phyloP scores from a whole-genome alignment of 1,284 basidiomycete species.

The Kwoniella shivajii region DNA sequence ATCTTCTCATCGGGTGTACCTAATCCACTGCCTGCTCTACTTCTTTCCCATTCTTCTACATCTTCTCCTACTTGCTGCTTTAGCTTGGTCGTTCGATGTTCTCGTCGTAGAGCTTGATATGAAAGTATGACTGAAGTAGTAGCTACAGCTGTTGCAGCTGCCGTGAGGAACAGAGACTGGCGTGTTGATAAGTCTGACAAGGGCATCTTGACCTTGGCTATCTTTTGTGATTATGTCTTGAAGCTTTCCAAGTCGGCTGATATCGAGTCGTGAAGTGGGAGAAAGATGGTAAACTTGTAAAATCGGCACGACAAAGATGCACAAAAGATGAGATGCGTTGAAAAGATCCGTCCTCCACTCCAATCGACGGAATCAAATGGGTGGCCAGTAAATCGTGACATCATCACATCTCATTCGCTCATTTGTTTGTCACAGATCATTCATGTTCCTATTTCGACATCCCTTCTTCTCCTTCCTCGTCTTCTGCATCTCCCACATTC shows the following conservation, averaged over 20 bases:
- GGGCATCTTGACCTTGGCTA: constrained; percentile 4
- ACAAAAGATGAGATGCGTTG: not conserved
- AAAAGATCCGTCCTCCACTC: not conserved
- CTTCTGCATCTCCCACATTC: too few relatives aligned
- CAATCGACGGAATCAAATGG: not conserved
- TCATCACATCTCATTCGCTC: constrained; percentile 1
- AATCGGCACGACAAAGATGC: not conserved
- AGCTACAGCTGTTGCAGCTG: constrained; percentile 42
- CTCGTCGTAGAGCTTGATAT: constrained; percentile 50
- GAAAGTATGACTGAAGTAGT: constrained; percentile 49
- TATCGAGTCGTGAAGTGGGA: not conserved
- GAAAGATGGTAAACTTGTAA: not conserved
- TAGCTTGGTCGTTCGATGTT: constrained; percentile 46
- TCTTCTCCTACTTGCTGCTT: constrained; percentile 52
- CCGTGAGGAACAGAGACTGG: constrained; percentile 48
- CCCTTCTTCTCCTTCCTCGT: too few relatives aligned
- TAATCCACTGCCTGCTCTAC: constrained; percentile 27
- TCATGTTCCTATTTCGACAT: too few relatives aligned
- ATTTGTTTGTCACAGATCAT: too few relatives aligned
- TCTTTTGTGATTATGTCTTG: not conserved
- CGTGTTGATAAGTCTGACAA: constrained; percentile 22
- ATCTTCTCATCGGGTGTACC: constrained; percentile 30
- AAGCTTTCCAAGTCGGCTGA: not conserved
- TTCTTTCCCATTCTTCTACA: constrained; percentile 48
- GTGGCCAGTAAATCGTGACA: not conserved